These are phyloP conservation scores for Tolypocladium inflatum DNA, from an alignment of 2,329 filamentous ascomycete species.

Conservation along the genomic window DNA sequence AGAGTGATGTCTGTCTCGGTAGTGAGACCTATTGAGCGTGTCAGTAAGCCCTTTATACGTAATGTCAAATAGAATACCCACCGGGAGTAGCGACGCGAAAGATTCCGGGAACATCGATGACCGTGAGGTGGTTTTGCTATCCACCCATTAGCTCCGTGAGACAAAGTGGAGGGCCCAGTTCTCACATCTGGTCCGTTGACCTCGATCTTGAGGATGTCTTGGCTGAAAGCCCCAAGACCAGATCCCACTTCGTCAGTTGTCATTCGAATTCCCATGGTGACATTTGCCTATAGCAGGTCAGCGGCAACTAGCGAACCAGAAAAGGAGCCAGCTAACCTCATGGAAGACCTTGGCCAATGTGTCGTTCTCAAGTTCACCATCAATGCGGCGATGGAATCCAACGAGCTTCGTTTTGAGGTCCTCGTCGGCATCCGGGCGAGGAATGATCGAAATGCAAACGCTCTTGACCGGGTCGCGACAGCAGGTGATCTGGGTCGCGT, in stretches of 20 bases:
- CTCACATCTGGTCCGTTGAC: conserved; percentile 32
- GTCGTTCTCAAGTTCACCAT: conserved; percentile 11
- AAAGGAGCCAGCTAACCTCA: conserved; percentile 18
- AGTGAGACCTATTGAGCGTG: conserved; percentile 23
- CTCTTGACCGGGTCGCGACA: conserved; percentile 19
- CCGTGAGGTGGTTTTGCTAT: conserved; percentile 32
- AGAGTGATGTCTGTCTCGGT: conserved; percentile 33
- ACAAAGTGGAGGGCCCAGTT: not conserved
- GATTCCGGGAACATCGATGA: conserved; percentile 47
- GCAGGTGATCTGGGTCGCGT: conserved; percentile 27
- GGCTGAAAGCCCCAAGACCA: conserved; percentile 29
- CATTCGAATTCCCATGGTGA: conserved; percentile 32
- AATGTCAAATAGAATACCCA: not conserved
- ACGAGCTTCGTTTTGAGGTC: conserved; percentile 6
- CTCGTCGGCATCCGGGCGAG: conserved; percentile 6
- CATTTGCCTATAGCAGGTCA: conserved; percentile 23
- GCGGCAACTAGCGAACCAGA: not conserved
- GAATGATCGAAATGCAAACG: conserved; percentile 31
- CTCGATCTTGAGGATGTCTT: conserved; percentile 30
- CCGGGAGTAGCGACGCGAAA: conserved; percentile 27
- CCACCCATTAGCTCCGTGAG: not conserved
- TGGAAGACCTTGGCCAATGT: conserved; percentile 28
- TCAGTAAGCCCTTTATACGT: not conserved
- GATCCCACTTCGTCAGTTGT: conserved; percentile 3
- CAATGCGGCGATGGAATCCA: conserved; percentile 16